Evolutionary conservation across 306 rosid species (phyloP).

Genomic region (Boehmeria nivea): DNA sequence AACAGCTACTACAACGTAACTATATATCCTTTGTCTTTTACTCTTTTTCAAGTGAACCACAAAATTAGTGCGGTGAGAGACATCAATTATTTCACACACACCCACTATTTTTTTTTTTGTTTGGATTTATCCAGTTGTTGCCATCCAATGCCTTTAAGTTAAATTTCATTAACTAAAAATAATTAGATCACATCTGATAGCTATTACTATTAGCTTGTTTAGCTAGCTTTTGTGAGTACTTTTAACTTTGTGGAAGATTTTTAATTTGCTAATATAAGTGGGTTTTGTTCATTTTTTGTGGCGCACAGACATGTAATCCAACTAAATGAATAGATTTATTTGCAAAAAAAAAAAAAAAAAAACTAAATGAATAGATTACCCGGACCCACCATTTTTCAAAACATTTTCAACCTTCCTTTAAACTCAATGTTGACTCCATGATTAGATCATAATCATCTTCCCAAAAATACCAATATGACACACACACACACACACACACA

Average conservation of each 20-base stretch:
- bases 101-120: background rate
- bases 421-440: slow-evolving; percentile 14
- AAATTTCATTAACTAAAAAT: background rate
- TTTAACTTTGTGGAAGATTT: background rate
- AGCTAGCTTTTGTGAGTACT: background rate
- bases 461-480: background rate
- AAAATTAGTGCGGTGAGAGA: slow-evolving; percentile 21
- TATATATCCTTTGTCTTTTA: slow-evolving; percentile 4
- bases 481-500: too few species aligned
- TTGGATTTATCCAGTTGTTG: slow-evolving; percentile 27
- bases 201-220: background rate
- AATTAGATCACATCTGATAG: background rate
- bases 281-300: slow-evolving; percentile 17
- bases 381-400: slow-evolving; percentile 36
- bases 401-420: slow-evolving; percentile 7
- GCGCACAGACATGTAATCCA: slow-evolving; percentile 22
- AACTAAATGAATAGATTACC: background rate
- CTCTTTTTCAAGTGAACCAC: slow-evolving; percentile 15
- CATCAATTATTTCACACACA: slow-evolving; percentile 31
- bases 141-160: slow-evolving; percentile 19
- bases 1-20: background rate
- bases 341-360: too few species aligned
- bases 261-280: background rate
- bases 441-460: slow-evolving; percentile 22
- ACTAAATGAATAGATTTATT: slow-evolving; percentile 2